These are phyloP conservation scores for Urochloa ruziziensis DNA, from an alignment of 176 grass and related monocot species.

Conservation along the genomic window DNA sequence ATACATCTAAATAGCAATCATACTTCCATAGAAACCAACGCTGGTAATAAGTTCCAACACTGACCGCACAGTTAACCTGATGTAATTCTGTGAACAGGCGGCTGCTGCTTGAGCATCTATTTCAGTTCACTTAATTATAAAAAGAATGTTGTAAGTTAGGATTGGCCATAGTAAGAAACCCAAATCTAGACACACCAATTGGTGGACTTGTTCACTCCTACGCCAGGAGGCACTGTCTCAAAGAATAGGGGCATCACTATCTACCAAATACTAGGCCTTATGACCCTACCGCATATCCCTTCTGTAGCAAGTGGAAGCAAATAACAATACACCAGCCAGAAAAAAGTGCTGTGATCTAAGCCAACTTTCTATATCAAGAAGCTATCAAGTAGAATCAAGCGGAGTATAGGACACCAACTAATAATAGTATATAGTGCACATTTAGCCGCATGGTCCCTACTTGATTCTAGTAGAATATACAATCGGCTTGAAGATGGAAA, in stretches of 20 bases:
- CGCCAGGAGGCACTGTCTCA: neutral
- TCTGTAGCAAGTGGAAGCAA: neutral
- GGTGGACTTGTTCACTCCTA: neutral
- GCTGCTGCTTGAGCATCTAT: neutral
- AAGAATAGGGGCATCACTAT: neutral
- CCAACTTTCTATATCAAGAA: slow-evolving; percentile 27
- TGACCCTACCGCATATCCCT: neutral
- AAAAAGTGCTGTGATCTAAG: slow-evolving; percentile 5
- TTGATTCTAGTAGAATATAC: slow-evolving; percentile 37
- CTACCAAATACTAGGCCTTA: neutral
- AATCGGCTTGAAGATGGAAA: slow-evolving; percentile 22
- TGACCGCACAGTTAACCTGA: neutral
- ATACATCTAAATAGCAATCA: neutral
- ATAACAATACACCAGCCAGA: slow-evolving; percentile 18
- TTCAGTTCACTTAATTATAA: slow-evolving; percentile 16
- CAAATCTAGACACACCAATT: neutral
- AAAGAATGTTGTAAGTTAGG: slow-evolving; percentile 4
- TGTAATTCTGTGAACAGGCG: slow-evolving; percentile 5
- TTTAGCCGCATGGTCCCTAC: slow-evolving; percentile 16
- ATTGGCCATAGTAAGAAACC: slow-evolving; percentile 1
- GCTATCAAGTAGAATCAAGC: neutral
- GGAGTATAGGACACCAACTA: neutral
- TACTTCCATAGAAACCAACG: slow-evolving; percentile 14
- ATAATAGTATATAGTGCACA: neutral
- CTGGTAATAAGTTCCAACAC: slow-evolving; percentile 5